These are phyloP conservation scores for Alternaria panax DNA, from an alignment of 2,329 filamentous ascomycete species.

Conservation along the genomic window DNA sequence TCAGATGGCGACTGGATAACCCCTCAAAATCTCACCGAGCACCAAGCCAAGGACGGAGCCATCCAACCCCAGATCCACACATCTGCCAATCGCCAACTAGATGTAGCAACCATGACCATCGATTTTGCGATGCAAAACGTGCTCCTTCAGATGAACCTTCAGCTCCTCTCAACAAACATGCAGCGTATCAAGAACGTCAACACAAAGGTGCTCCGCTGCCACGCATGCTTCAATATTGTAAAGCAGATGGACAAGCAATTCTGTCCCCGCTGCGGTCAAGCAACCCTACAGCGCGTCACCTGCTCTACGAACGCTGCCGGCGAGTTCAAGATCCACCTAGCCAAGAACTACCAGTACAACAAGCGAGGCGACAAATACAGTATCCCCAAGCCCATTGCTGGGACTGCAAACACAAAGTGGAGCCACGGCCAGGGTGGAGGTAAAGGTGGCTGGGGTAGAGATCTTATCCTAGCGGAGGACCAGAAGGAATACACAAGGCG, in stretches of 20 bases:
- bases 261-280: conserved; percentile 88
- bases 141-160: conserved; percentile 90
- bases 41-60: conserved; percentile 71
- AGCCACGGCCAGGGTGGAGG: conserved; percentile 70
- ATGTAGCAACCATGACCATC: conserved; percentile 90
- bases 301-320: conserved; percentile 85
- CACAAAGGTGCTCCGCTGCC: conserved; percentile 89
- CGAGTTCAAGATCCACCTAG: conserved; percentile 84
- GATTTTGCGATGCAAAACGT: conserved; percentile 99
- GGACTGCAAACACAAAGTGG: conserved; percentile 78
- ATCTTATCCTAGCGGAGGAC: conserved; percentile 87
- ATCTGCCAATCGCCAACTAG: conserved; percentile 67
- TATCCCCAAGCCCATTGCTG: conserved; percentile 87
- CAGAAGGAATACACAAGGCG: conserved; percentile 88
- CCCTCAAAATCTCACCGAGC: conserved; percentile 86
- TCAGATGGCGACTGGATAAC: conserved; percentile 82
- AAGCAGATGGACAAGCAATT: conserved; percentile 90
- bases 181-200: conserved; percentile 84
- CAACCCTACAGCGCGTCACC: conserved; percentile 82
- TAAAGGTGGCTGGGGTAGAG: conserved; percentile 84
- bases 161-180: conserved; percentile 80
- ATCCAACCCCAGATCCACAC: conserved; percentile 52
- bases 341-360: conserved; percentile 96
- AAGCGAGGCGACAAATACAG: conserved; percentile 91
- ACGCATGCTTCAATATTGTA: conserved; percentile 77